Base-by-base conservation (phyloP, 345 rosid species). In the Dovyalis caffra region DNA sequence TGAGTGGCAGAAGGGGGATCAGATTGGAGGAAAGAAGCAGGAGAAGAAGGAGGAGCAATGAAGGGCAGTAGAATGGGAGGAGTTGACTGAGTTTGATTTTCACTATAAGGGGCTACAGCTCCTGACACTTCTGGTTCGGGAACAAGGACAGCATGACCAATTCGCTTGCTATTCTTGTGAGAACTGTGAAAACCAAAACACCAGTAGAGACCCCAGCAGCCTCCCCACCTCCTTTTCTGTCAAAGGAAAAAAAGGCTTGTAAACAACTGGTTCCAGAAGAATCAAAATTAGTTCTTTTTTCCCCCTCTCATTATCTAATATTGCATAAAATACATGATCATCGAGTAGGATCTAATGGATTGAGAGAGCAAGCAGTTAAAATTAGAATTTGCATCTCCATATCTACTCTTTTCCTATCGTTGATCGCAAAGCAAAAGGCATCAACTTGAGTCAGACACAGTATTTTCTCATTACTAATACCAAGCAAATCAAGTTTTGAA, bases 11-110 rank as follows among this genome's bases (percentile, higher is more conserved):
- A 95, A 40, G 97, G 87, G 76, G 99, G 92, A 75, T 89, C 95
- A 0, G 99, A 91, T 69, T 86, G 99, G 45, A 91, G 92, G 80
- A 92, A 88, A 0, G 97, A 92, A 64, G 89, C 95, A 21, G 99
- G 99, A 51, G 99, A 95, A 56, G 99, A 92, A 16, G 99, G 99
- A 71, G 99, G 99, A 31, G 99, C 95, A 28, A 92, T 87, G 61
- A 94, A 92, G 23, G 96, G 94, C 45, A 88, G 83, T 4, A 87
- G 79, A 28, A 86, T 45, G 5, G n/a, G n/a, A n/a, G 90, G 67
- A 65, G 90, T 86, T 8, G 90, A 81, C 45, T 80, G 82, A 28
- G 87, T 74, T 64, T 71, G 84, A 83, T 81, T 84, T 57, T 81
- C 88, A 61, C 80, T 40, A 20, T 80, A 56, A 60, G 86, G 74